phyloP scores from a whole-genome alignment of 176 grass and related monocot species.

The Eragrostis nindensis region DNA sequence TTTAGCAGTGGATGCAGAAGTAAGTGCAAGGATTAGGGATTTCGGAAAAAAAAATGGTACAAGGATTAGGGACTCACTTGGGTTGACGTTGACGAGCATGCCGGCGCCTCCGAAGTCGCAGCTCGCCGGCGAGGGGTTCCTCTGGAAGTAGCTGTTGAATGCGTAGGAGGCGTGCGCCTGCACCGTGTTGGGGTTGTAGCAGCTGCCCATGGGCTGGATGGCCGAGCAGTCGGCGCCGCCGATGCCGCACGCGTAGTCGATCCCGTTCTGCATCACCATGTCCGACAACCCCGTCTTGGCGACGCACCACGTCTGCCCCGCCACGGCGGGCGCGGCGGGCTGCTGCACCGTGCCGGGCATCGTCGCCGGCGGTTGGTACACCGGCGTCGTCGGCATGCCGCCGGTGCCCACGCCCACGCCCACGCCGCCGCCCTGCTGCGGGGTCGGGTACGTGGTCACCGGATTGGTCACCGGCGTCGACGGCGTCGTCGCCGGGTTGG shows the following conservation, averaged over 20 bases:
- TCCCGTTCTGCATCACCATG: conserved; percentile 54
- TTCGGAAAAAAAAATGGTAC: no score
- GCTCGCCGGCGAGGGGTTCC: conserved; percentile 77
- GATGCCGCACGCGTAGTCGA: conserved; percentile 90
- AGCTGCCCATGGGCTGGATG: conserved; percentile 80
- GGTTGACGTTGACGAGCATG: conserved; percentile 83
- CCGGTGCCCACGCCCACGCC: neutral
- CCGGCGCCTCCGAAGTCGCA: conserved; percentile 92
- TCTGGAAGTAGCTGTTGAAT: conserved; percentile 95
- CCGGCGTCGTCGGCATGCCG: conserved; percentile 39
- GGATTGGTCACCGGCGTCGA: conserved; percentile 73
- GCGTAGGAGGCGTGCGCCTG: conserved; percentile 92
- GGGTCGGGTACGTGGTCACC: conserved; percentile 60
- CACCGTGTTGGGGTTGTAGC: conserved; percentile 82
- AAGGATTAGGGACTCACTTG: conserved; percentile 80
- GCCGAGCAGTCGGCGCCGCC: conserved; percentile 86
- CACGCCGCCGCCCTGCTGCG: conserved; percentile 28
- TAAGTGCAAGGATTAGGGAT: neutral
- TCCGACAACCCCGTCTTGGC: conserved; percentile 68
- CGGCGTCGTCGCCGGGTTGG: conserved; percentile 76
- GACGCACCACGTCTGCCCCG: conserved; percentile 79
- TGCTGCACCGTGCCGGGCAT: conserved; percentile 52
- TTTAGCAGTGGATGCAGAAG: neutral
- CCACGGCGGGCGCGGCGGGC: conserved; percentile 41
- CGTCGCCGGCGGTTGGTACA: conserved; percentile 49